Percentiles rank a stretch among this genome's conserved stretches.
These are phyloP conservation scores for Saccharomycopsis capsularis DNA, from an alignment of 805 yeast species.

Conservation along the genomic window DNA sequence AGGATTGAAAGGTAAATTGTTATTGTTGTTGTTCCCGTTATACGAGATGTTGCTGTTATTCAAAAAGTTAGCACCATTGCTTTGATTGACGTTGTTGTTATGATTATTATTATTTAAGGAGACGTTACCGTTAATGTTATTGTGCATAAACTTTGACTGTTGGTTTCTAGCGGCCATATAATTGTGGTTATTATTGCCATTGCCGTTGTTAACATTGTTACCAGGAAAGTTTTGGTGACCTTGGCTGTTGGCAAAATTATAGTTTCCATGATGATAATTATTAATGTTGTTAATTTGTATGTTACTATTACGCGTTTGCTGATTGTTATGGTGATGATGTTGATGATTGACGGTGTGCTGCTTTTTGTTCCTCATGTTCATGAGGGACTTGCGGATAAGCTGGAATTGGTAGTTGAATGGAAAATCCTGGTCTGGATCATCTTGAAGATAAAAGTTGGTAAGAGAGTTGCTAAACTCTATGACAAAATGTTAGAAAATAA, in stretches of 20 bases:
- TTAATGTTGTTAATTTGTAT: conserved; percentile 10
- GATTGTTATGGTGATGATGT: conserved; percentile 1
- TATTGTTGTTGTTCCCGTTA: neutral
- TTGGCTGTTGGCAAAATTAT: neutral
- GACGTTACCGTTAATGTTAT: neutral
- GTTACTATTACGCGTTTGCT: no score
- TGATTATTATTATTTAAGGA: neutral
- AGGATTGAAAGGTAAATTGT: neutral
- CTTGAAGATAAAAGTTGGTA: neutral
- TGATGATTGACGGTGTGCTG: neutral
- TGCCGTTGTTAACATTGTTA: conserved; percentile 3
- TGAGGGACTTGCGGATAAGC: conserved; percentile 9
- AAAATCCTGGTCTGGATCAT: conserved; percentile 6
- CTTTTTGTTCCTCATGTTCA: conserved; percentile 12
- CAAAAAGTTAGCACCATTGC: neutral
- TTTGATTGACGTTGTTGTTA: neutral
- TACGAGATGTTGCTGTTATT: neutral
- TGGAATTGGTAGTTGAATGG: conserved; percentile 17
- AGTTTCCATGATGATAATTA: neutral
- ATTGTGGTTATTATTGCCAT: neutral
- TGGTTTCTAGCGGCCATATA: neutral
- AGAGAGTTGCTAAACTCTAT: neutral
- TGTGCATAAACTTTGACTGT: no score
- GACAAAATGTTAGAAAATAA: neutral
- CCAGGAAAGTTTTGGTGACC: neutral